Evolutionary conservation across 2,329 filamentous ascomycete species (phyloP), one percentile per base, ranked within the genome.

Genomic region (Stromatinia cepivora): DNA sequence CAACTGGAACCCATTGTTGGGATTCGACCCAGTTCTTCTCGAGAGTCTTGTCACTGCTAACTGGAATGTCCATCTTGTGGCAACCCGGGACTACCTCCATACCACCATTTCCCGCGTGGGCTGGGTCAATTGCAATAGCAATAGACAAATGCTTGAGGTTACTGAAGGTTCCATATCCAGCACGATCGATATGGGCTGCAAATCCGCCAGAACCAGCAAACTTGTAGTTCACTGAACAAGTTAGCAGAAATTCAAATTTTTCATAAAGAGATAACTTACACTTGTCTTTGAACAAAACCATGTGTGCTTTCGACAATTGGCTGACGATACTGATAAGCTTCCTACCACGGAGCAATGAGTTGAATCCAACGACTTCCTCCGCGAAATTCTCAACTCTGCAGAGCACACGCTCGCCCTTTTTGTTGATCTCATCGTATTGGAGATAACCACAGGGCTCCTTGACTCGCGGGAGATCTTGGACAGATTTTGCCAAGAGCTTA

Each of bases 341-440:
- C 10, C 13, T 17, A 28, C 62, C 62, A 42, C 48, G 46, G 4
- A 65, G 50, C n/a, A 65, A 42, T 15, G 13, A 25, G 7, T 17
- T n/a, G 25, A 65, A 65, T 4, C 50, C 62, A 9, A 8, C 5
- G 1, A 53, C 9, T 10, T 25, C 50, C 7, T 13, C 34, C 20
- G 36, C 13, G 4, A 65, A 65, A 17, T 78, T 78, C 61, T 79
- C 78, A 1, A 77, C 79, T 50, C 78, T 72, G 71, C 79, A 78
- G 25, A 80, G 71, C 31, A 79, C 78, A 50, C 76, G 73, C 53
- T 78, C 70, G 11, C 78, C 77, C 11, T 73, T 72, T 0, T 75
- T 71, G 61, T 79, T 79, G 67, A 79, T 75, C 56, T 79, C 77
- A 70, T 80, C 75, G 62, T 80, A 80, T 1, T 78, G 78, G 75